These are phyloP conservation scores for Penicillium silybi DNA, from an alignment of 495 filamentous ascomycete species.

Conservation along the genomic window DNA sequence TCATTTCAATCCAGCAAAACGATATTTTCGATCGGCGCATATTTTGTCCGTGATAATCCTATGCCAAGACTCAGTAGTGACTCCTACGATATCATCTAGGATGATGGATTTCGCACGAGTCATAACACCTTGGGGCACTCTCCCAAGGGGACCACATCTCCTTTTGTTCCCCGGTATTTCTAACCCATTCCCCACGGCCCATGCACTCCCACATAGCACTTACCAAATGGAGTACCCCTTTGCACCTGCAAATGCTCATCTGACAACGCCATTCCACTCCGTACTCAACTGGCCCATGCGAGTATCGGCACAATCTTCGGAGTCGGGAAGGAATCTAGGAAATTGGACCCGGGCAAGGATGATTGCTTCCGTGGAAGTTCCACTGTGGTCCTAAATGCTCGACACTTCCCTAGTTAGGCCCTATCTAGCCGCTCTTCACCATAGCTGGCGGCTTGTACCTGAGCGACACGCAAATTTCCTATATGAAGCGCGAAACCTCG, in stretches of 20 bases:
- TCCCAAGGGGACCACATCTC: not conserved
- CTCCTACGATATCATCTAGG: too few relatives aligned
- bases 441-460: not conserved
- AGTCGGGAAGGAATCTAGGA: not conserved
- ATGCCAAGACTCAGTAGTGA: too few relatives aligned
- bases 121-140: too few relatives aligned
- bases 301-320: slow-evolving; percentile 11
- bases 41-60: too few relatives aligned
- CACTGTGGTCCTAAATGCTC: slow-evolving; percentile 9
- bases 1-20: too few relatives aligned
- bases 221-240: slow-evolving; percentile 7
- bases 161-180: slow-evolving; percentile 5
- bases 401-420: slow-evolving; percentile 12
- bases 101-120: not conserved
- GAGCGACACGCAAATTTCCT: not conserved
- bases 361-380: not conserved
- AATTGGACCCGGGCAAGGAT: slow-evolving; percentile 1
- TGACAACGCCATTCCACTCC: not conserved
- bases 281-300: not conserved
- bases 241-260: slow-evolving; percentile 1
- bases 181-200: slow-evolving; percentile 4
- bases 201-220: not conserved
- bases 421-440: too few relatives aligned
- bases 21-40: too few relatives aligned
- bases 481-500: slow-evolving; percentile 7